Conservation (phyloP, 257 asterid genomes). For the Solanum arcanum region DNA sequence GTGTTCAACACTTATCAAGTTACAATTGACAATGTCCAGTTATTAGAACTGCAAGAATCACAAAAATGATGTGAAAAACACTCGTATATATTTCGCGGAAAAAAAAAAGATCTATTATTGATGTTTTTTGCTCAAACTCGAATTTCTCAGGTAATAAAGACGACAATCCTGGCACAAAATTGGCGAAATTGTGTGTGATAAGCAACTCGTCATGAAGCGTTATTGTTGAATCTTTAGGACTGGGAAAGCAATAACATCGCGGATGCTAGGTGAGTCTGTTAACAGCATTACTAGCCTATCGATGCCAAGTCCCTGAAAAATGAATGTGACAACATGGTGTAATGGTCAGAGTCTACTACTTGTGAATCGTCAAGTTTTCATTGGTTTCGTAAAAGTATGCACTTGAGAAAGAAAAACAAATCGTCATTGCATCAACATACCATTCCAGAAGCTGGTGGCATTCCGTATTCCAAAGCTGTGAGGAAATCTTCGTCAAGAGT, state of each 20-base stretch:
- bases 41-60: not conserved
- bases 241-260: conserved; percentile 90
- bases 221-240: conserved; percentile 67
- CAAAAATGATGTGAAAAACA: not conserved
- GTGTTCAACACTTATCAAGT: not conserved
- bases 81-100: not conserved
- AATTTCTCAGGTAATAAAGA: not conserved
- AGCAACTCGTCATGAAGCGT: not conserved
- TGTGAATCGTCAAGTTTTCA: not conserved
- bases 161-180: not conserved
- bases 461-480: conserved; percentile 92
- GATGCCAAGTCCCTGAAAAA: conserved; percentile 82
- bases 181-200: not conserved
- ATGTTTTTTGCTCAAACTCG: not conserved
- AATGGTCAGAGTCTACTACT: not conserved
- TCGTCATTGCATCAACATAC: conserved; percentile 15
- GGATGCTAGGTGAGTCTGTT: conserved; percentile 77
- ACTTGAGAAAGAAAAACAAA: not conserved
- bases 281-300: conserved; percentile 91
- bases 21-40: not conserved
- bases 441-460: conserved; percentile 99
- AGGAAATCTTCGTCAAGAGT: conserved; percentile 83
- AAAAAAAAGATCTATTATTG: not conserved
- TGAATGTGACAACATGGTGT: not conserved
- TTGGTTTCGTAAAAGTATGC: not conserved